Percentiles rank a stretch among this genome's conserved stretches.
Evolutionary conservation across 1,284 basidiomycete species (phyloP).

Genomic region (Leccinum fuscescens): DNA sequence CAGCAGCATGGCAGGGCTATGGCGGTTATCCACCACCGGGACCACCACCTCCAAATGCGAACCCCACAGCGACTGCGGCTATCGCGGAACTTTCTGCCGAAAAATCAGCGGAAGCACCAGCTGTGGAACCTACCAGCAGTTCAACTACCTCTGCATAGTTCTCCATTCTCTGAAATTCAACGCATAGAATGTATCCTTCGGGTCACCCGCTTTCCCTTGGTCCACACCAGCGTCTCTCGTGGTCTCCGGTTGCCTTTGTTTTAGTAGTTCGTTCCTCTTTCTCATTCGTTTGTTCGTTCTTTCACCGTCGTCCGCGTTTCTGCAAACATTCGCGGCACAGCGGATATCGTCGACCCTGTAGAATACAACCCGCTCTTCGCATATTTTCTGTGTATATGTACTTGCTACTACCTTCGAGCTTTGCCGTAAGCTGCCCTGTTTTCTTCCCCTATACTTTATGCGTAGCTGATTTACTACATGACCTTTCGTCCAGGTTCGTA

Average conservation of each 20-base stretch:
- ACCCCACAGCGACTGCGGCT: conserved; percentile 12
- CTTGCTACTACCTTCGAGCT: conserved; percentile 10
- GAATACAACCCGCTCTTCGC: conserved; percentile 24
- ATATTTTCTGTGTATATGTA: conserved; percentile 35
- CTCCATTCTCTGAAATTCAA: not conserved
- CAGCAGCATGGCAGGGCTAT: conserved; percentile 28
- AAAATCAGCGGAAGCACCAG: conserved; percentile 25
- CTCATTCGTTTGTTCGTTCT: conserved; percentile 1
- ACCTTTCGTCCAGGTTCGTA: conserved; percentile 10
- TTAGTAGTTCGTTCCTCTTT: conserved; percentile 24
- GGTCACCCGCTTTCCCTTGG: conserved; percentile 8
- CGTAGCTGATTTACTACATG: conserved; percentile 18
- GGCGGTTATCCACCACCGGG: conserved; percentile 26
- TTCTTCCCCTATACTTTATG: conserved; percentile 17
- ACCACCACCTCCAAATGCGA: conserved; percentile 18
- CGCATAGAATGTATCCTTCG: conserved; percentile 28
- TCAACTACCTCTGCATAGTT: conserved; percentile 22
- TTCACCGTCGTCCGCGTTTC: conserved; percentile 6
- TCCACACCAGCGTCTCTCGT: conserved; percentile 14
- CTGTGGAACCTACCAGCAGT: conserved; percentile 18
- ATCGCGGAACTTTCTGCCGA: conserved; percentile 21
- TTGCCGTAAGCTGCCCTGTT: conserved; percentile 1
- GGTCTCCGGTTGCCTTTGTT: conserved; percentile 20
- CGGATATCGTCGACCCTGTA: conserved; percentile 24
- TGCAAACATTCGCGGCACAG: conserved; percentile 5